Evolutionary conservation across 495 filamentous ascomycete species (phyloP), one percentile per base, ranked within the genome.

Genomic region (Hypoxylon rickii): DNA sequence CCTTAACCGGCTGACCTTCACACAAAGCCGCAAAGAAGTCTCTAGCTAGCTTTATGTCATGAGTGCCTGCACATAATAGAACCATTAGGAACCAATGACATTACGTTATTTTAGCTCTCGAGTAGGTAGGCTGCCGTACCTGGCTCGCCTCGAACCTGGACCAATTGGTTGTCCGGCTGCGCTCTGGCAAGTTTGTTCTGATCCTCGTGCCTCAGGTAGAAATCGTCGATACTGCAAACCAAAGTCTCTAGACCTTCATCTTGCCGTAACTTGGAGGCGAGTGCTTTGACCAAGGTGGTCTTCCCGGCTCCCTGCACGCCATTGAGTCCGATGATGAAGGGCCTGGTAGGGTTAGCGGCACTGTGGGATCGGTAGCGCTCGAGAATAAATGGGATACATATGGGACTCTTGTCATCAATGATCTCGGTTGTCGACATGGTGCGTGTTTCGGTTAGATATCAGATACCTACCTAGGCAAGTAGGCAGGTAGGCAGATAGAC

Each of bases 271-370:
- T 80, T 86, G 15, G 79, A 63, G 40, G 83, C 75, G 16, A 96
- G 81, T 7, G 80, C 79, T 20, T 83, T 82, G 4, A 92, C 92
- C 61, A 97, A 78, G 2, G 92, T 92, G 1, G 92, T 93, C 73
- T 97, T 97, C 33, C 93, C 93, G 38, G 87, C 89, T 40, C 92
- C 92, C 70, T 96, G 92, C 12, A 95, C 78, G 44, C 86, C 84
- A 48, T 83, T 85, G 34, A 87, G 70, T 3, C 82, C 84, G 56
- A 87, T 73, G 62, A 85, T 73, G 62, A 86, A 81, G 34, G 83
- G 83, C 0, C 34, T 41, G 52, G 69, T 16, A 36, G 60, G 51
- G 39, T 70, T 44, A 19, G 69, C 61, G 55, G 72, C 63, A 41
- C 66, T 67, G 69, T 92, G 82, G 18, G 68, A 57, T 19, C 73